Evolutionary conservation across 2,329 filamentous ascomycete species (phyloP).

Genomic region (Harringtonia lauricola): DNA sequence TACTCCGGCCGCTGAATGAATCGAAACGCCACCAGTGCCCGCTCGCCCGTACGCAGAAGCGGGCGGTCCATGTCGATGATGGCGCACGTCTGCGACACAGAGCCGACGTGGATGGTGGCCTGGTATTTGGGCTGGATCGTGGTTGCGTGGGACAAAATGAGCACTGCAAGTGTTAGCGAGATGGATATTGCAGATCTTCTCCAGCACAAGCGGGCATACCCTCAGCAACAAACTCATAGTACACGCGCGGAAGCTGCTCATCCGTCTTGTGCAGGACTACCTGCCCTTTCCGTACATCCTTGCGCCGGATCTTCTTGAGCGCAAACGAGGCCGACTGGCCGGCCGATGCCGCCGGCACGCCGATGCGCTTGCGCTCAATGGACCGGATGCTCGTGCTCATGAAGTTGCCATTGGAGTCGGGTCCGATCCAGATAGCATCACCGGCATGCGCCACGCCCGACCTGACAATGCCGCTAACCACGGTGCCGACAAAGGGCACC

Average conservation of each 20-base stretch:
- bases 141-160: constrained; percentile 91
- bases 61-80: constrained; percentile 97
- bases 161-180: constrained; percentile 37
- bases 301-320: constrained; percentile 73
- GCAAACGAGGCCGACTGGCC: constrained; percentile 92
- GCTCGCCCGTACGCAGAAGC: constrained; percentile 86
- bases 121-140: constrained; percentile 97
- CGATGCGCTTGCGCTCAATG: constrained; percentile 88
- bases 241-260: constrained; percentile 57
- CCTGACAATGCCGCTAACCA: constrained; percentile 90
- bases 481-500: constrained; percentile 91
- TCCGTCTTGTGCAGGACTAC: constrained; percentile 82
- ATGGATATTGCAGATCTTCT: background rate
- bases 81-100: constrained; percentile 88
- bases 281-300: constrained; percentile 96
- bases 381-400: constrained; percentile 76
- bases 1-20: constrained; percentile 95
- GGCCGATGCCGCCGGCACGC: constrained; percentile 76
- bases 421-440: constrained; percentile 81
- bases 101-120: constrained; percentile 94
- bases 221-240: constrained; percentile 68
- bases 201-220: constrained; percentile 29
- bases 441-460: constrained; percentile 78
- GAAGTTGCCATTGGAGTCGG: constrained; percentile 85
- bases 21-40: constrained; percentile 87